phyloP scores from a whole-genome alignment of 2,329 filamentous ascomycete genomes.

The Cercospora berteroae region DNA sequence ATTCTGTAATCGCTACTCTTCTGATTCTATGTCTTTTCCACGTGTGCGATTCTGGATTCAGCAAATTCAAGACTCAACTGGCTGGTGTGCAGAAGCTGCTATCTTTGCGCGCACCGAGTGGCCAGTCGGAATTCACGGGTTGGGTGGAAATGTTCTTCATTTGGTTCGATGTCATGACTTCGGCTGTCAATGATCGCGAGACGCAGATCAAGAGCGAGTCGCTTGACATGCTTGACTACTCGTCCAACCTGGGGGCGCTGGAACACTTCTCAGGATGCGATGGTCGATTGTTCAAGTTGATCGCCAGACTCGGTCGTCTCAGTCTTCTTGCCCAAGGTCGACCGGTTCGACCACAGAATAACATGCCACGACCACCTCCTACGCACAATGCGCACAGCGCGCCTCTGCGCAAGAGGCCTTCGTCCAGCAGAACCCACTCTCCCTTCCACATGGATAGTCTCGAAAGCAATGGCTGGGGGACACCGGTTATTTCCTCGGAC shows the following conservation, averaged over 20 bases:
- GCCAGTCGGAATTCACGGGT: constrained; percentile 64
- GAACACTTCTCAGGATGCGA: constrained; percentile 90
- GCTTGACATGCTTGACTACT: constrained; percentile 62
- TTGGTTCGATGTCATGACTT: constrained; percentile 90
- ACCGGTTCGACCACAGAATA: constrained; percentile 37
- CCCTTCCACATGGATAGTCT: constrained; percentile 56
- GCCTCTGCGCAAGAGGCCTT: constrained; percentile 10
- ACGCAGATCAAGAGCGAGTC: constrained; percentile 68
- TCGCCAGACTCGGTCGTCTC: constrained; percentile 77
- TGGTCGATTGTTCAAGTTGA: constrained; percentile 78
- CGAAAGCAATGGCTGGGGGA: constrained; percentile 66
- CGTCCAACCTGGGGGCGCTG: constrained; percentile 67
- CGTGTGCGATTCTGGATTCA: constrained; percentile 88
- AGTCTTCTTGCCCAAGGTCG: constrained; percentile 76
- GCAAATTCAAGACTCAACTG: constrained; percentile 90
- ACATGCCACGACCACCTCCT: constrained; percentile 11
- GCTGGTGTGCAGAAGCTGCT: constrained; percentile 90
- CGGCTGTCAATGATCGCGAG: constrained; percentile 88
- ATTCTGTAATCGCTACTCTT: constrained; percentile 83
- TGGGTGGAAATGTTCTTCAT: constrained; percentile 95
- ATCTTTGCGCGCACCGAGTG: constrained; percentile 65
- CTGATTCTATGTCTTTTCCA: constrained; percentile 88
- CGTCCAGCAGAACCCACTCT: constrained; percentile 13
- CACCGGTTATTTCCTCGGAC: constrained; percentile 34
- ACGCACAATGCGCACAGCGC: not conserved